phyloP scores from a whole-genome alignment of 768 basidiomycete genomes.

The Punctularia strigosozonata region DNA sequence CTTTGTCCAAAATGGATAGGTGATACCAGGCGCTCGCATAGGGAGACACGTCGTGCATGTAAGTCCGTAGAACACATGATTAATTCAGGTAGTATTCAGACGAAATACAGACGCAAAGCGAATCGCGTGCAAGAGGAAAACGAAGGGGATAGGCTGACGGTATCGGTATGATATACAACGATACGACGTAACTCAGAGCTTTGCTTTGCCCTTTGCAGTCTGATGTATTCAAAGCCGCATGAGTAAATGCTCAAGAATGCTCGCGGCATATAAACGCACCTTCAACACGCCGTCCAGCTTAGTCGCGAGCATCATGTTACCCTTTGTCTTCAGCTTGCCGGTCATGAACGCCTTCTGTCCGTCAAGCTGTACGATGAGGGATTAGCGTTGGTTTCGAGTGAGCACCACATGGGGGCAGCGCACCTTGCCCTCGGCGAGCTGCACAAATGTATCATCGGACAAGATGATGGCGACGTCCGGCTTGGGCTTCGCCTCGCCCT shows the following conservation, averaged over 20 bases:
- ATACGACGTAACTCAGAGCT: slow-evolving; percentile 17
- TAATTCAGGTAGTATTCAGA: too few species aligned
- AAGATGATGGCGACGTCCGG: slow-evolving; percentile 76
- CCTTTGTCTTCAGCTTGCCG: slow-evolving; percentile 84
- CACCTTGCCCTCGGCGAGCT: slow-evolving; percentile 67
- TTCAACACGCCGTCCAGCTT: slow-evolving; percentile 80
- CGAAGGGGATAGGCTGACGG: neutral
- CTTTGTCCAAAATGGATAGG: too few species aligned
- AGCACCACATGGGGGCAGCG: slow-evolving; percentile 7
- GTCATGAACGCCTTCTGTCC: slow-evolving; percentile 97
- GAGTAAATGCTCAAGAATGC: neutral
- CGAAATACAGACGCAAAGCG: too few species aligned
- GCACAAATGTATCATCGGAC: slow-evolving; percentile 61
- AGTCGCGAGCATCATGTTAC: slow-evolving; percentile 89
- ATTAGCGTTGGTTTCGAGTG: too few species aligned
- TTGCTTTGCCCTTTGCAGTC: slow-evolving; percentile 27
- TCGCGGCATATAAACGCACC: slow-evolving; percentile 30
- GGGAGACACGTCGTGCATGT: too few species aligned
- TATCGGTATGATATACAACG: neutral
- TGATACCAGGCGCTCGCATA: too few species aligned
- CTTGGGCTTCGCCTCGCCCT: slow-evolving; percentile 60
- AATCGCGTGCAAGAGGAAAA: neutral
- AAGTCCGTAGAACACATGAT: too few species aligned
- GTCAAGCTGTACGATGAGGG: slow-evolving; percentile 51
- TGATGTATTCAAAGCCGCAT: slow-evolving; percentile 6